Evolutionary conservation across 257 asterid genomes (phyloP).

Genomic region (Nicotiana tabacum): DNA sequence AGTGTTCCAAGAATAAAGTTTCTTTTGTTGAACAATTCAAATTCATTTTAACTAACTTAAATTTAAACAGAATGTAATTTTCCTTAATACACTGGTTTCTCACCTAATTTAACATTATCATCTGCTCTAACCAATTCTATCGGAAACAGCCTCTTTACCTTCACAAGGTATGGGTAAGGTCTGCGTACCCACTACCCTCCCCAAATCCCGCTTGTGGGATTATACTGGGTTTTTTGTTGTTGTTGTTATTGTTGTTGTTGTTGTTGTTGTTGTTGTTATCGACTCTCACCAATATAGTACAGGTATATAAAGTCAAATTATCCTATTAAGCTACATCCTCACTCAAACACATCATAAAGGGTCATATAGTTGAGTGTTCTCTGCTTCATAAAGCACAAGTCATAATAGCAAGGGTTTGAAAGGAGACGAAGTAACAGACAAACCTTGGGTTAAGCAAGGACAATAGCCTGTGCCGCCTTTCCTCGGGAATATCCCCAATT

Average conservation of each 20-base stretch:
- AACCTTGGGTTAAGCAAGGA: conserved; percentile 60
- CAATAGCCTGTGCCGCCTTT: conserved; percentile 64
- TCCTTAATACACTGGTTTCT: not conserved
- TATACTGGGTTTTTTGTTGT: too few species aligned
- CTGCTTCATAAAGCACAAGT: conserved; percentile 1
- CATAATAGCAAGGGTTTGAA: not conserved
- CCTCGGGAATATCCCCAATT: conserved; percentile 74
- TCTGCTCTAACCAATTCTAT: not conserved
- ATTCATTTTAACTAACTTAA: not conserved
- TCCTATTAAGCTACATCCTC: not conserved
- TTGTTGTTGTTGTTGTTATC: too few species aligned
- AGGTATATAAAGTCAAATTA: not conserved
- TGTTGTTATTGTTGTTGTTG: too few species aligned
- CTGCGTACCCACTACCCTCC: too few species aligned
- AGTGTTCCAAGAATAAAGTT: not conserved
- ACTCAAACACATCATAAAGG: not conserved
- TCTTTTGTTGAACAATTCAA: not conserved
- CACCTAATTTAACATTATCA: not conserved
- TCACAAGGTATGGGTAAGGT: too few species aligned
- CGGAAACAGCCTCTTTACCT: too few species aligned
- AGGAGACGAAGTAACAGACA: conserved; percentile 1
- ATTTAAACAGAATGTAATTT: not conserved
- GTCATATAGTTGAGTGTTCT: not conserved
- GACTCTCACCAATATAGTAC: not conserved
- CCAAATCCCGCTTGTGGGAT: too few species aligned